Base-by-base conservation (phyloP, 2,329 filamentous ascomycete species). In the Colletotrichum costaricense region DNA sequence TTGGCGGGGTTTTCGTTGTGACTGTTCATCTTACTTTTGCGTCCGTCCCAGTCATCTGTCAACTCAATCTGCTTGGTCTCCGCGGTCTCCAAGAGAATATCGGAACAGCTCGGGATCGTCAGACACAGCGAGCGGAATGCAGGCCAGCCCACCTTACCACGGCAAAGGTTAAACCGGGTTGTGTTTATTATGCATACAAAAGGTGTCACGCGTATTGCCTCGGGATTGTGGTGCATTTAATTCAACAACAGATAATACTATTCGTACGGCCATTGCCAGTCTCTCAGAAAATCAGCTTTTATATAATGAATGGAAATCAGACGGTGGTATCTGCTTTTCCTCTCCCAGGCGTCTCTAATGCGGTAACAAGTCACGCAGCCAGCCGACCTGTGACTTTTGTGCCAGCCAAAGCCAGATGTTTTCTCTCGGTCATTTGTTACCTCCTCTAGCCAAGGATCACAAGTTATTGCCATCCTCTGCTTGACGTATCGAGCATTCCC, bases 311-410 rank as follows among this genome's bases (percentile, higher is more conserved):
- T 33, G 55, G 52, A 65, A 52, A 70, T 69, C 65, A 65, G 67
- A 65, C 46, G 70, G 60, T 65, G 60, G 67, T 73, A 73, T 70
- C 55, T 70, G 70, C 70, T 70, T 70, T 73, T 73, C 56, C 67
- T 60, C 28, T 65, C 49, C 67, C 67, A 70, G 49, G 30, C 60
- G 67, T 73, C 70, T 73, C 70, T 73, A 69, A 62, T 65, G 67
- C 55, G 56, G 67, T 64, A 55, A 55, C 70, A 59, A 65, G 67
- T 65, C 67, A 46, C 59, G 19, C 24, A 22, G 46, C 66, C 59
- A 28, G 26, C 19, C 26, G 55, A 30, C 54, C 56, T 46, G 60
- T 60, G 42, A 62, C 60, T n/a, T 62, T 60, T 65, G 60, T 56
- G 70, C 70, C 68, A 28, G 67, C 60, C 60, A 63, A 63, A 54